Base-by-base conservation (phyloP, 306 rosid species). In the Vigna reflexopilosa region DNA sequence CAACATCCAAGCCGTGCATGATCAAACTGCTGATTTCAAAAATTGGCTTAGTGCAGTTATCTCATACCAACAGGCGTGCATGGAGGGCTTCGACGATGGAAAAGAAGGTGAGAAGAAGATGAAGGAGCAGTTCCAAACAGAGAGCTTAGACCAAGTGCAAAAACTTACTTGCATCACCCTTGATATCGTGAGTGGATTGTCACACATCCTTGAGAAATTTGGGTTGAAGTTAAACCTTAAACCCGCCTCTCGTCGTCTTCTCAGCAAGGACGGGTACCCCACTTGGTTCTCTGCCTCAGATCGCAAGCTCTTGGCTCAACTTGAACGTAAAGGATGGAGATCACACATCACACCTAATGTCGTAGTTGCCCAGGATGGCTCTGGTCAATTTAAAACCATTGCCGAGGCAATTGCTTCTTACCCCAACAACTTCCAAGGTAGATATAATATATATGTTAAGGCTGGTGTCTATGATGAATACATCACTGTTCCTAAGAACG, bases 331-430 rank as follows among this genome's bases (percentile, higher is more conserved):
- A 6, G 58, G 28, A 2, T 81, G 78, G 68, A 81, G 49, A 30
- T 50, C 80, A 0, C 0, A 10, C 0, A 0, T 85, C 3, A 36
- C 0, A 13, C 85, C 93, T 0, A 85, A 90, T 9, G 93, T 22
- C 0, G 77, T 93, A 4, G 98, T 93, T 40, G 98, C 98, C n/a
- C 79, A 90, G 78, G 98, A 93, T 49, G 94, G 96, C 1, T 85
- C 82, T 10, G 94, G 96, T 0, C 84, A 79, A 1, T 89, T 65
- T 48, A 93, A 45, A 14, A 90, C 79, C 73, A 79, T 93, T 32
- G 66, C 11, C 0, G 93, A 69, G 0, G 96, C 93, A 11, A 70
- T 93, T 38, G 80, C 38, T 0, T 77, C 91, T 1, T 85, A 85
- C 78, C 98, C 96, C 19, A 76, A 42, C 0, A 73, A 16, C 2